Base-by-base conservation (phyloP, 2,329 filamentous ascomycete genomes). In the Pestalotiopsis fici region DNA sequence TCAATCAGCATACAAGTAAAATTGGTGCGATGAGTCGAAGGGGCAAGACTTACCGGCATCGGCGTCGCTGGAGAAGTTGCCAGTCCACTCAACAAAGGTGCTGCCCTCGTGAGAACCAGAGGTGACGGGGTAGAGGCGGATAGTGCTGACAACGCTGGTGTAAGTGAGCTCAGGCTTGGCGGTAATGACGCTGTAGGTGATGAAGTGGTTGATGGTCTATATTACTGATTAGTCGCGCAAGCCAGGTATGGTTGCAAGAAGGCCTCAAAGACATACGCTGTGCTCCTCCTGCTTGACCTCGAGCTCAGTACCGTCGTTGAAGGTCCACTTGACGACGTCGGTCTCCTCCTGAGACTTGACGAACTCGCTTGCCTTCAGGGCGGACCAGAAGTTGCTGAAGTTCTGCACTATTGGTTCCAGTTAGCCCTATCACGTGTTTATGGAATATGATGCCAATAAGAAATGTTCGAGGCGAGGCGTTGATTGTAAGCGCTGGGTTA, bases 261-360 rank as follows among this genome's bases (percentile, higher is more conserved):
- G n/a, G 13, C 15, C 12, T 21, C 12, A 15, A 12, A 37, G 18
- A 78, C 86, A 68, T 79, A 91, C 89, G 71, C 88, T 91, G 81
- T 93, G 90, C 83, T 92, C 91, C 80, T 93, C 91, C 82, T 91
- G 89, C 87, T 93, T 93, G 72, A 93, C 88, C 78, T 93, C 90
- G 23, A 91, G 81, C 66, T 87, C 85, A 31, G 86, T 88, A 62
- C 89, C 90, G 74, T 93, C 91, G 78, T 89, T 88, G 83, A 93
- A 93, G 23, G 85, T 87, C 90, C 90, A 93, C 78, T 86, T 86
- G 74, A 91, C 86, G 66, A 92, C 80, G 73, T 92, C 90, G 57
- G 90, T 88, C 79, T 92, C 90, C n/a, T 83, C 78, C 61, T 83
- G 87, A 15, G 84, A 89, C 82, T 91, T 90, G 78, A 90, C 88